phyloP scores from a whole-genome alignment of 2,329 filamentous ascomycete species.

The Fulvia fulva region DNA sequence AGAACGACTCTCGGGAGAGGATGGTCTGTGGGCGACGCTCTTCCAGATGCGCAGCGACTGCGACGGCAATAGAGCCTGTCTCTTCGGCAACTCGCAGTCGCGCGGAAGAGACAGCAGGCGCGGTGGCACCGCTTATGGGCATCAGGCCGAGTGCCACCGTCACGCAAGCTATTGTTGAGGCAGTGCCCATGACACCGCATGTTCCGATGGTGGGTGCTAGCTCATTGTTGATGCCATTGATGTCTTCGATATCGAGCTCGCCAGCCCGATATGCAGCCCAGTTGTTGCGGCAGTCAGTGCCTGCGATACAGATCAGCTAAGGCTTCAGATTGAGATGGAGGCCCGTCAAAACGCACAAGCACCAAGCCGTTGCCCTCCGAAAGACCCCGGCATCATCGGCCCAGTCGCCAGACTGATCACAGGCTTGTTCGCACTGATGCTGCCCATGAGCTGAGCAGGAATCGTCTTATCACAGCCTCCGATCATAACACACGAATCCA shows the following conservation, averaged over 20 bases:
- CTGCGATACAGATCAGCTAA: not conserved
- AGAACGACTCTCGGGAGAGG: constrained; percentile 45
- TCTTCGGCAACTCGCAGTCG: constrained; percentile 53
- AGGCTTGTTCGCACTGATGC: constrained; percentile 69
- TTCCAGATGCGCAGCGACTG: constrained; percentile 34
- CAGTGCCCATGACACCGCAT: constrained; percentile 57
- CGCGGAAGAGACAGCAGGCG: constrained; percentile 51
- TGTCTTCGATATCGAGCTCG: constrained; percentile 67
- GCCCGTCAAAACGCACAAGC: constrained; percentile 43
- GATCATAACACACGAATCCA: constrained; percentile 19
- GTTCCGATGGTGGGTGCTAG: constrained; percentile 63
- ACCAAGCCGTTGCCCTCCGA: constrained; percentile 60
- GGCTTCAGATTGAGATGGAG: no score
- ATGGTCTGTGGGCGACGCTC: constrained; percentile 43
- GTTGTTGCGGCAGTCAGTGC: constrained; percentile 70
- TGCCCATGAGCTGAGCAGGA: constrained; percentile 71
- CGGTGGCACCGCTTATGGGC: constrained; percentile 50
- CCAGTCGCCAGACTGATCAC: constrained; percentile 66
- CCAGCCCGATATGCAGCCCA: constrained; percentile 68
- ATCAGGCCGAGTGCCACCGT: constrained; percentile 52
- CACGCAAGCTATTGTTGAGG: constrained; percentile 55
- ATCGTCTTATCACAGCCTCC: constrained; percentile 72
- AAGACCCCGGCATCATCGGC: constrained; percentile 70
- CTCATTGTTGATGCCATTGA: constrained; percentile 66
- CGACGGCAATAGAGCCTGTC: constrained; percentile 49